A percentile compares a stretch with the other conserved stretches of the same genome.
Evolutionary conservation across 208 protist species (phyloP).

Genomic region (Leishmania arabica): DNA sequence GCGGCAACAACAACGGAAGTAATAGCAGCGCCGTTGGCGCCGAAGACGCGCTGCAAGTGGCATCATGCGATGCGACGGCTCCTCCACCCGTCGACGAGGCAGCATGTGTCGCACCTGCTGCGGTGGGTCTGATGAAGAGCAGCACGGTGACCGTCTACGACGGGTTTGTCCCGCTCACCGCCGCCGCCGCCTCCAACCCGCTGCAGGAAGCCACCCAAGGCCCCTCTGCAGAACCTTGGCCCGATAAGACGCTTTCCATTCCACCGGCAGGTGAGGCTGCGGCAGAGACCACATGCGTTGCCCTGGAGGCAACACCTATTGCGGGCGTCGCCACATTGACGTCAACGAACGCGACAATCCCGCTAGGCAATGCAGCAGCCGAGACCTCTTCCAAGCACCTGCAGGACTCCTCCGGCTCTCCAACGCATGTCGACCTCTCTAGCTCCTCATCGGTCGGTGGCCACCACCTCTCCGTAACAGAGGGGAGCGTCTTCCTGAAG

Average conservation of each 20-base stretch:
- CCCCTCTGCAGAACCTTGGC: not conserved
- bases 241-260: not conserved
- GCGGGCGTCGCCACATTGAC: slow-evolving; percentile 6
- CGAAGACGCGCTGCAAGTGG: not conserved
- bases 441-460: slow-evolving; percentile 72
- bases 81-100: not conserved
- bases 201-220: not conserved
- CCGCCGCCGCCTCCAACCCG: not conserved
- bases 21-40: not conserved
- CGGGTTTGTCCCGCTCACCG: not conserved
- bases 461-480: slow-evolving; percentile 75
- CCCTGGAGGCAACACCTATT: not conserved
- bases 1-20: not conserved
- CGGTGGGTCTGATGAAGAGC: not conserved
- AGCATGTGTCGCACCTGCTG: not conserved
- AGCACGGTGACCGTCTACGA: not conserved
- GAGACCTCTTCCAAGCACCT: not conserved
- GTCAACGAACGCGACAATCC: slow-evolving; percentile 1
- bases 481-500: slow-evolving; percentile 74
- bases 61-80: not conserved
- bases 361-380: not conserved
- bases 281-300: not conserved
- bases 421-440: slow-evolving; percentile 22
- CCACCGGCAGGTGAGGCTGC: not conserved
- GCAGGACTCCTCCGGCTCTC: not conserved